Base-by-base conservation (phyloP, 331 rosid genomes). In the Quercus lobata region DNA sequence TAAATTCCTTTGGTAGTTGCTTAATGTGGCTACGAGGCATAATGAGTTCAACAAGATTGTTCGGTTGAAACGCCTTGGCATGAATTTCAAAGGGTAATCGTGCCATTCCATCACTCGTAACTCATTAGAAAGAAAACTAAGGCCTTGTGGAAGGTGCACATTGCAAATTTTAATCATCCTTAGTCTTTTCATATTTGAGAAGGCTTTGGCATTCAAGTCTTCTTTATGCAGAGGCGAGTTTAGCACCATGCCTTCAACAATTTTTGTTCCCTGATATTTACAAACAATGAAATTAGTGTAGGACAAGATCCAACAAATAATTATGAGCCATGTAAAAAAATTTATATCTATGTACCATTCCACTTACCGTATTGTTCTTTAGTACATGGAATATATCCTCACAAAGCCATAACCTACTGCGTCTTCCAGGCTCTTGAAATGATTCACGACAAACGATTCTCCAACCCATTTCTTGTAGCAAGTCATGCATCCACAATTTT, bases 31-130 rank as follows among this genome's bases (percentile, higher is more conserved):
- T 79, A 2, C 7, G 2, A 2, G 66, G 81, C 85, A 89, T 57
- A 15, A 71, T 73, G 44, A 89, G 89, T 7, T 2, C 69, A 27
- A 89, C 77, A 62, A 87, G 89, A 37, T 80, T 75, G 4, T 35
- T 15, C 1, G 81, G 84, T 30, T 15, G 37, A 61, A 85, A 29
- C 55, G 17, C 61, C 76, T 15, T 15, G 91, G 91, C 78, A 90
- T 74, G 10, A 87, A 83, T 58, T 57, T 56, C 34, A 57, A 81
- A 55, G 86, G 83, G 18, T 79, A 89, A 27, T 49, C 54, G 3
- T 49, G 15, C 54, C 54, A 49, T 49, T 49, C 16, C 15, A 49
- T 11, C 54, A 49, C 0, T 10, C 5, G 1, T 12, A 49, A 49
- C 54, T 49, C 54, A 12, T 49, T 49, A 49, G 54, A 12, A 49